Conservation (phyloP, 495 filamentous ascomycete genomes). For the Tuber borchii region DNA sequence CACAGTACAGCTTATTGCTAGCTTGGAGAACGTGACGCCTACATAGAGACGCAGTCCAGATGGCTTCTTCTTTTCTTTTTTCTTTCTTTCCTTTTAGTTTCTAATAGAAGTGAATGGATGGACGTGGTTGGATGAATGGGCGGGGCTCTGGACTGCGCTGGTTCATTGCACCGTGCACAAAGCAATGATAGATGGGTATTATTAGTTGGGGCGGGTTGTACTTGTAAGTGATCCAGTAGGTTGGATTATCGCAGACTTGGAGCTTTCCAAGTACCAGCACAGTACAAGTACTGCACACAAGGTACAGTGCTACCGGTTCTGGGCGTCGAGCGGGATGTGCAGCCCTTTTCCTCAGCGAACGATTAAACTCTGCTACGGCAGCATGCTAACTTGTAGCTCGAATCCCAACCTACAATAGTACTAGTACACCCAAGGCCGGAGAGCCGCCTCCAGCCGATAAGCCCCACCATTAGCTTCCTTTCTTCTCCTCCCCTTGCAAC, state of each 20-base stretch:
- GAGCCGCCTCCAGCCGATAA: conserved; percentile 26
- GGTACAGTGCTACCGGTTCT: background rate
- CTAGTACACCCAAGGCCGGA: conserved; percentile 4
- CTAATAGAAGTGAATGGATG: background rate
- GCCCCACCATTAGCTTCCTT: conserved; percentile 17
- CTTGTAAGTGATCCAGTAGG: background rate
- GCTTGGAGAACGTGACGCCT: background rate
- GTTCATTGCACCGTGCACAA: background rate
- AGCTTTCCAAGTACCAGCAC: background rate
- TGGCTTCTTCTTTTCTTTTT: background rate
- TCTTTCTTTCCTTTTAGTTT: background rate
- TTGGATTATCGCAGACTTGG: background rate
- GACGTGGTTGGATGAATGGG: background rate
- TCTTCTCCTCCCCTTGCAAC: conserved; percentile 7
- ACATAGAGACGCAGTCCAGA: background rate
- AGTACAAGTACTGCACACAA: background rate
- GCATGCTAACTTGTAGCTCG: background rate
- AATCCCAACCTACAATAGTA: conserved; percentile 14
- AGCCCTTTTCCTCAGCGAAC: background rate
- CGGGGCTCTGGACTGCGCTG: background rate
- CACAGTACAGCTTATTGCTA: background rate
- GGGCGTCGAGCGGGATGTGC: conserved; percentile 14
- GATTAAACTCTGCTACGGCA: background rate
- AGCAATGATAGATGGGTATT: background rate
- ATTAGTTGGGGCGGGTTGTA: background rate